phyloP scores from a whole-genome alignment of 306 rosid species.

The Dalbergia cultrata region DNA sequence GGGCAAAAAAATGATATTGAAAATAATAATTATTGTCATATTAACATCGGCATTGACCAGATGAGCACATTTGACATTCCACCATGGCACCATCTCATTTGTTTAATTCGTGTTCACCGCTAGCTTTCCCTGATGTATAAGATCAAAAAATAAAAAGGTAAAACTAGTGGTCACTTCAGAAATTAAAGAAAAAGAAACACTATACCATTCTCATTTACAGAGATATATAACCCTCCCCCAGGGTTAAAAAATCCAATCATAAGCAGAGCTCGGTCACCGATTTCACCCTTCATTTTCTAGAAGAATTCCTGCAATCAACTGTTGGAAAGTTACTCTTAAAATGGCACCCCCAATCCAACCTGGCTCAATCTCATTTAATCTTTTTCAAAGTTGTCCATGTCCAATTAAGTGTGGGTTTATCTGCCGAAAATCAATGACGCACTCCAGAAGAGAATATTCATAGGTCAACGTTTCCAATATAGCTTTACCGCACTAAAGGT shows the following conservation, averaged over 20 bases:
- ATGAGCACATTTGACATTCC: neutral
- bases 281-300: conserved; percentile 40
- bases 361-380: conserved; percentile 14
- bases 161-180: neutral
- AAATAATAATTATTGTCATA: neutral
- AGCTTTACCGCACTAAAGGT: conserved; percentile 65
- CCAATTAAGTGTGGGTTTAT: conserved; percentile 36
- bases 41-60: conserved; percentile 1
- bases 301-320: conserved; percentile 44
- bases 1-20: neutral
- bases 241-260: conserved; percentile 29
- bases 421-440: conserved; percentile 37
- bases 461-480: conserved; percentile 49
- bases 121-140: neutral
- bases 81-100: neutral
- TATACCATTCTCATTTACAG: conserved; percentile 50
- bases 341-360: conserved; percentile 40
- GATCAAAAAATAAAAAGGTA: neutral
- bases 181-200: conserved; percentile 9
- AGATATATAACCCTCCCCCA: conserved; percentile 28
- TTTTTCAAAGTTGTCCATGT: conserved; percentile 50
- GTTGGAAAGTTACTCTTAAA: conserved; percentile 32
- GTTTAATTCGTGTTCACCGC: neutral
- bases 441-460: conserved; percentile 18
- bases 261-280: conserved; percentile 36